These are phyloP conservation scores for Amyloporia xantha DNA, from an alignment of 768 basidiomycete species.

Conservation along the genomic window DNA sequence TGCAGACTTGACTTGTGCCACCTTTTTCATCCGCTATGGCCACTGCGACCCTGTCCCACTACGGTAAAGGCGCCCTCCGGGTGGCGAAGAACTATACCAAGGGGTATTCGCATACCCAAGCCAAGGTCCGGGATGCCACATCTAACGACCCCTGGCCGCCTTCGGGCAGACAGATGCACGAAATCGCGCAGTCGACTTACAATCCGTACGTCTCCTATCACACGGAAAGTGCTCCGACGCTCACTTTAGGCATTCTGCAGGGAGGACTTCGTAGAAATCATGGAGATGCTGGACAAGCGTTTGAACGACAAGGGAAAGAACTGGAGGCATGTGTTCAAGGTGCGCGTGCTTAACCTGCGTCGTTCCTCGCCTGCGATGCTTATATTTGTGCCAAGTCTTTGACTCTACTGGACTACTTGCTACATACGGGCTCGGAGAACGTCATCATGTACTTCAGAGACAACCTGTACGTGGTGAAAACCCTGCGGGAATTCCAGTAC, in stretches of 20 bases:
- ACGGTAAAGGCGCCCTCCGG: slow-evolving; percentile 64
- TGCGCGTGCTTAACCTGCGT: slow-evolving; percentile 21
- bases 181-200: slow-evolving; percentile 90
- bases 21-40: too few relatives aligned
- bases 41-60: too few relatives aligned
- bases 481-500: slow-evolving; percentile 95
- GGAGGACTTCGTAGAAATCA: slow-evolving; percentile 93
- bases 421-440: slow-evolving; percentile 93
- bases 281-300: slow-evolving; percentile 98
- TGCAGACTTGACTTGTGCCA: too few relatives aligned
- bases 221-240: neutral
- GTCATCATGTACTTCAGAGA: slow-evolving; percentile 95
- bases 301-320: slow-evolving; percentile 98
- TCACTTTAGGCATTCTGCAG: slow-evolving; percentile 33
- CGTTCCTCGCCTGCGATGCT: neutral
- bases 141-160: slow-evolving; percentile 97
- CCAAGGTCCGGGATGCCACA: slow-evolving; percentile 91
- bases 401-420: slow-evolving; percentile 85
- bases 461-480: slow-evolving; percentile 95
- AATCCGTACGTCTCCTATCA: slow-evolving; percentile 64
- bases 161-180: slow-evolving; percentile 95
- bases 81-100: slow-evolving; percentile 91
- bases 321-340: slow-evolving; percentile 99
- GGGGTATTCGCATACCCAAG: slow-evolving; percentile 88
- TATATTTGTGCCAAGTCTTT: slow-evolving; percentile 76